Percentiles rank a stretch among this genome's conserved stretches.
Conservation (phyloP, 179 eudicot species). For the Silene coronaria region DNA sequence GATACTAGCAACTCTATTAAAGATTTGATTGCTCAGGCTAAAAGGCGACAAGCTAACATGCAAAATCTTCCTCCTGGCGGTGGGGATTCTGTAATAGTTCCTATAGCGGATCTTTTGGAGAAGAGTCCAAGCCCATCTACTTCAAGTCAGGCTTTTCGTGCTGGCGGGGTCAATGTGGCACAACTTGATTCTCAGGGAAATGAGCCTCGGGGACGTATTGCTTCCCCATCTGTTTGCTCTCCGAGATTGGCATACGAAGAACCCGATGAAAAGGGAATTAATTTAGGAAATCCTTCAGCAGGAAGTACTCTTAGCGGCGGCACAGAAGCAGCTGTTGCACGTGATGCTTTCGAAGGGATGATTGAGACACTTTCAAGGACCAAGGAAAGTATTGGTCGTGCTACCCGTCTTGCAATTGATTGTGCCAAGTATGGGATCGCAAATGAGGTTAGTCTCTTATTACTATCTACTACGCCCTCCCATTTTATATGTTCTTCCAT, state of each 20-base stretch:
- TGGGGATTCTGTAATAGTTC: conserved; percentile 28
- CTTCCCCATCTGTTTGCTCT: conserved; percentile 44
- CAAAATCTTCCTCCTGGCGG: conserved; percentile 40
- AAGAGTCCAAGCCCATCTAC: conserved; percentile 46
- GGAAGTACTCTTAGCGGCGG: conserved; percentile 74
- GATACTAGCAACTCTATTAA: conserved; percentile 63
- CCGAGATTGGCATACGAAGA: conserved; percentile 43
- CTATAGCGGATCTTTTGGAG: conserved; percentile 27
- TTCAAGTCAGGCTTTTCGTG: conserved; percentile 31
- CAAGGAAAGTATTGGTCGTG: conserved; percentile 97
- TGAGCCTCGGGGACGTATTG: conserved; percentile 32
- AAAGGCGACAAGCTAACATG: conserved; percentile 56
- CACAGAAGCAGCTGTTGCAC: conserved; percentile 97
- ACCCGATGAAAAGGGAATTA: conserved; percentile 48
- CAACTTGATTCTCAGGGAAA: conserved; percentile 38
- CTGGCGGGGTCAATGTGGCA: conserved; percentile 33
- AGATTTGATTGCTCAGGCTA: conserved; percentile 90
- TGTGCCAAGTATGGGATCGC: conserved; percentile 97
- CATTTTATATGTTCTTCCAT: neutral
- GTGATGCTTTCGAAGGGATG: conserved; percentile 99
- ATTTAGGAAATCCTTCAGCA: conserved; percentile 48
- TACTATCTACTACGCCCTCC: neutral
- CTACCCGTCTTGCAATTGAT: conserved; percentile 95
- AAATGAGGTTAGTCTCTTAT: conserved; percentile 56
- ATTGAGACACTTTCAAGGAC: conserved; percentile 97